Percentiles rank a stretch among this genome's conserved stretches.
Conservation (phyloP, 345 rosid species). For the Noccaea bulbosa region DNA sequence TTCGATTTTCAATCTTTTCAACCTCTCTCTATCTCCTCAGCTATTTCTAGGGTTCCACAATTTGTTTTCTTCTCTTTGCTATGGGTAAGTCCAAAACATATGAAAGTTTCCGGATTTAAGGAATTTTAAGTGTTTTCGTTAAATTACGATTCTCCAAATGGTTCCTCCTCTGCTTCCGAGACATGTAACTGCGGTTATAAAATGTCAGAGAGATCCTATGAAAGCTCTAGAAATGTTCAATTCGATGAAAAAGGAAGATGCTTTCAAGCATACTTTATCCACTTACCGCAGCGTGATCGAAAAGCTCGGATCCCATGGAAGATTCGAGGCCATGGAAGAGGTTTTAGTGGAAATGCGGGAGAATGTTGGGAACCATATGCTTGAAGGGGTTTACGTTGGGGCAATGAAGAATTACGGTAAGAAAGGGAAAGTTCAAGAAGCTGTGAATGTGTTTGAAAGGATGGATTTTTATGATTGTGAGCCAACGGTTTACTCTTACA, state of each 20-base stretch:
- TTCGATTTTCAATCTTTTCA: not conserved
- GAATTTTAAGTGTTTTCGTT: conserved; percentile 20
- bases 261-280: conserved; percentile 68
- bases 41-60: conserved; percentile 5
- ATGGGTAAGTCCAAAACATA: not conserved
- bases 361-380: conserved; percentile 54
- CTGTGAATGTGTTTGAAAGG: conserved; percentile 85
- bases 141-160: conserved; percentile 50
- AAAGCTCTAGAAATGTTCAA: conserved; percentile 80
- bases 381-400: conserved; percentile 78
- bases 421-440: conserved; percentile 82
- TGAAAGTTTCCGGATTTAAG: conserved; percentile 30
- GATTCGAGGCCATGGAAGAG: conserved; percentile 78
- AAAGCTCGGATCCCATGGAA: conserved; percentile 76
- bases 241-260: conserved; percentile 66
- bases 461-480: conserved; percentile 83
- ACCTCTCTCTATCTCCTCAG: not conserved
- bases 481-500: conserved; percentile 72
- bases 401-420: conserved; percentile 75
- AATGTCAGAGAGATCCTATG: conserved; percentile 67
- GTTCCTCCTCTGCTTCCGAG: conserved; percentile 64
- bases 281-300: conserved; percentile 76
- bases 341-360: conserved; percentile 58
- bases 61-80: not conserved
- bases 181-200: conserved; percentile 79